Evolutionary conservation across 1,284 basidiomycete species (phyloP).

Genomic region (Boletellus deceptivus): DNA sequence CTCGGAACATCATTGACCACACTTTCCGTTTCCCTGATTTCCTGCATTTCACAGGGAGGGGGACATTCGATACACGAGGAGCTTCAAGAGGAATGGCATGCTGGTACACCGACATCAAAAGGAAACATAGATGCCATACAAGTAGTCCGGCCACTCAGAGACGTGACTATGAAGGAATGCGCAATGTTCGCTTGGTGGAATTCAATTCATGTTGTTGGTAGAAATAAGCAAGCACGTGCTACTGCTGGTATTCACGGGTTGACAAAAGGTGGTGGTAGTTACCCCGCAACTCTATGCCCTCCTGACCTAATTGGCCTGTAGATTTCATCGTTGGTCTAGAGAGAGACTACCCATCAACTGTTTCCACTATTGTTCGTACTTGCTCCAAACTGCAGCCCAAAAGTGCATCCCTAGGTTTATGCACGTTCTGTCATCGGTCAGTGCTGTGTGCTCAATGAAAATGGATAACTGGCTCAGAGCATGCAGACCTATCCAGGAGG

Average conservation of each 20-base stretch:
- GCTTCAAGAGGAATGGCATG: constrained; percentile 62
- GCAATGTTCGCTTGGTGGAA: constrained; percentile 76
- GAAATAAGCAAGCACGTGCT: constrained; percentile 46
- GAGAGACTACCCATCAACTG: constrained; percentile 84
- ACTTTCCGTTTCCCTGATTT: constrained; percentile 75
- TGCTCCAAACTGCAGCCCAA: constrained; percentile 81
- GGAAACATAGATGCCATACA: constrained; percentile 36
- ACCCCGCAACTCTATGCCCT: not conserved
- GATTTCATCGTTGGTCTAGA: constrained; percentile 83
- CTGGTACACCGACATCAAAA: constrained; percentile 11
- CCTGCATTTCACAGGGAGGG: constrained; percentile 74
- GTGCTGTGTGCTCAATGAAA: constrained; percentile 23
- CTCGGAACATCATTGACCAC: constrained; percentile 83
- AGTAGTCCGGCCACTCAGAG: constrained; percentile 69
- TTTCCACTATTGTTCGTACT: constrained; percentile 83
- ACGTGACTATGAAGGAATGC: constrained; percentile 81
- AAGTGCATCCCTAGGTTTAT: constrained; percentile 48
- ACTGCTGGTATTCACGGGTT: constrained; percentile 66
- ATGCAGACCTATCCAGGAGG: constrained; percentile 63
- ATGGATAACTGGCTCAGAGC: not conserved
- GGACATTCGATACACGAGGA: constrained; percentile 78
- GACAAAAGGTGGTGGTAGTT: constrained; percentile 61
- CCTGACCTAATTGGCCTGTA: constrained; percentile 30
- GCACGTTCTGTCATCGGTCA: constrained; percentile 74
- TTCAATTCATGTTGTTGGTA: constrained; percentile 50